These are phyloP conservation scores for Kwoniella sp. DNA, from an alignment of 768 basidiomycete genomes.

Conservation along the genomic window DNA sequence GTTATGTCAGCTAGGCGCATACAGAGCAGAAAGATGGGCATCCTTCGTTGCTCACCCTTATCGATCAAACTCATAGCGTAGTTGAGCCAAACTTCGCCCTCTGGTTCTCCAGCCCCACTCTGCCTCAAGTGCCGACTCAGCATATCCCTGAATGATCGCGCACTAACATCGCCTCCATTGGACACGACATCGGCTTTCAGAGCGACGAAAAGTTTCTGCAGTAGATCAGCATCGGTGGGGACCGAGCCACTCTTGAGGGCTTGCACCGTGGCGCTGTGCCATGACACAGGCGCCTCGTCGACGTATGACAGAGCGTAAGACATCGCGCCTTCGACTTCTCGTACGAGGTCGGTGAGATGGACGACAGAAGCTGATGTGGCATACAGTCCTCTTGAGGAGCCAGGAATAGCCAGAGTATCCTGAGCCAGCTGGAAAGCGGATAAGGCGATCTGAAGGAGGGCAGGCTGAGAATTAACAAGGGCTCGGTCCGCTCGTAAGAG, in stretches of 20 bases:
- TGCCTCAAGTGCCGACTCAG: conserved; percentile 63
- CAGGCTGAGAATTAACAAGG: conserved; percentile 64
- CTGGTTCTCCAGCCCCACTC: conserved; percentile 64
- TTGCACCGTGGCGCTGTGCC: conserved; percentile 21
- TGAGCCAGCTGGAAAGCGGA: conserved; percentile 66
- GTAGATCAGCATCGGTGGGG: conserved; percentile 19
- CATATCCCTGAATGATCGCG: conserved; percentile 65
- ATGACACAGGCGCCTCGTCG: conserved; percentile 28
- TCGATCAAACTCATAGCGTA: conserved; percentile 69
- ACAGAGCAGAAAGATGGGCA: no score
- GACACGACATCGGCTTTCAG: conserved; percentile 21
- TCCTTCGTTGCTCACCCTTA: conserved; percentile 60
- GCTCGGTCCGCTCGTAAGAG: conserved; percentile 65
- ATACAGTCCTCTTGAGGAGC: conserved; percentile 62
- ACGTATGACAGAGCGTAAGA: conserved; percentile 36
- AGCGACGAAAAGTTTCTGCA: conserved; percentile 29
- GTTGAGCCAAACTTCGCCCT: conserved; percentile 76
- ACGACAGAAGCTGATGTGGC: conserved; percentile 56
- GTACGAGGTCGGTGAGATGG: conserved; percentile 56
- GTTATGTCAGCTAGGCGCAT: conserved; percentile 5
- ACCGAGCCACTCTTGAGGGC: conserved; percentile 18
- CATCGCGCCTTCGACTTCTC: conserved; percentile 35
- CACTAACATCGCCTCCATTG: conserved; percentile 53
- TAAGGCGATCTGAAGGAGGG: conserved; percentile 72
- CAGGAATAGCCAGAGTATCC: conserved; percentile 65